Percentiles rank a stretch among this genome's conserved stretches.
Conservation (phyloP, 2,329 filamentous ascomycete species). For the Salinomyces thailandicus region DNA sequence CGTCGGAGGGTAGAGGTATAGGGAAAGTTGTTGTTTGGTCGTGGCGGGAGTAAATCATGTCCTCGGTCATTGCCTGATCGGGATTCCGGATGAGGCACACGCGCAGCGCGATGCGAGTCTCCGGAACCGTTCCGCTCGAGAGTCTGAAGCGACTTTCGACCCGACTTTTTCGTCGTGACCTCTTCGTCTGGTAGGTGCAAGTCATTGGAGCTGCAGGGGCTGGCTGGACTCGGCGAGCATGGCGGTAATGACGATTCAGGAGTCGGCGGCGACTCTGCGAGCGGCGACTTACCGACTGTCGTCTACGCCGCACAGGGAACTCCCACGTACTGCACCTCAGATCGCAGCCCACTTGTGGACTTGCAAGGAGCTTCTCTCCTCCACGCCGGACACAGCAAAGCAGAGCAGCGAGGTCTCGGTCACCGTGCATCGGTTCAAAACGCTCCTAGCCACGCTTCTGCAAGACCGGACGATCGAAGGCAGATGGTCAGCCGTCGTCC, state of each 20-base stretch:
- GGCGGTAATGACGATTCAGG: background rate
- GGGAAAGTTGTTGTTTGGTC: too few species aligned
- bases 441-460: constrained; percentile 64
- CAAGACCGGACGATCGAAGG: constrained; percentile 65
- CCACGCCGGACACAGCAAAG: constrained; percentile 44
- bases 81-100: background rate
- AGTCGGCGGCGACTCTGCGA: constrained; percentile 38
- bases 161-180: too few species aligned
- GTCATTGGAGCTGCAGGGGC: too few species aligned
- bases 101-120: too few species aligned
- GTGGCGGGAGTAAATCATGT: too few species aligned
- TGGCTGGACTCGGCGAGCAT: too few species aligned
- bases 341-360: constrained; percentile 49
- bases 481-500: constrained; percentile 64
- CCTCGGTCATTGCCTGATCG: background rate
- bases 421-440: constrained; percentile 74
- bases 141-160: too few species aligned
- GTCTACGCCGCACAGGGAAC: constrained; percentile 58
- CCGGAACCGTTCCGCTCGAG: too few species aligned
- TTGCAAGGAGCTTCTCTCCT: constrained; percentile 52
- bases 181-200: too few species aligned
- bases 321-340: constrained; percentile 61
- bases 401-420: constrained; percentile 55
- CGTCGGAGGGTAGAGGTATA: too few species aligned
- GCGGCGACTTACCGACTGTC: constrained; percentile 60